A percentile compares a stretch with the other conserved stretches of the same genome.
Evolutionary conservation across 78 protist genomes (phyloP).

Genomic region (Diacronema lutheri): DNA sequence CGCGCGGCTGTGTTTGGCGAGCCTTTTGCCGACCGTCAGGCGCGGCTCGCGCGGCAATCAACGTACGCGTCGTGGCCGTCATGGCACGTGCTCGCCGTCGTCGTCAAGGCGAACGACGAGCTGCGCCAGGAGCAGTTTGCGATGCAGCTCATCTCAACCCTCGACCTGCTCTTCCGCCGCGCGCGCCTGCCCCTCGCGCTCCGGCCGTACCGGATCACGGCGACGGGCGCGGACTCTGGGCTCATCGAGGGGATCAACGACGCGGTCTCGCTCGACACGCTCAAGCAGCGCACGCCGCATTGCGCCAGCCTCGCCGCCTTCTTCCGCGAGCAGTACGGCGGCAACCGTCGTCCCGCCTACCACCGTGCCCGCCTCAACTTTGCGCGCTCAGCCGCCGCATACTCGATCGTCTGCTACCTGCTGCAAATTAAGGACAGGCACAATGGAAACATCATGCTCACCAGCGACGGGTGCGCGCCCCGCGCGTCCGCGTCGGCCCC

Average conservation of each 20-base stretch:
- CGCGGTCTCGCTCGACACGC: constrained; percentile 41
- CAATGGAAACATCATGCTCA: constrained; percentile 12
- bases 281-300: not conserved
- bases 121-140: not conserved
- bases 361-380: not conserved
- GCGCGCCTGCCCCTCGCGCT: not conserved
- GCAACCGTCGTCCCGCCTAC: not conserved
- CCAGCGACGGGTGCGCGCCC: not conserved
- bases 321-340: not conserved
- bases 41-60: no score
- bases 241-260: constrained; percentile 73
- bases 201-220: constrained; percentile 65
- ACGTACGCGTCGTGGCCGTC: no score
- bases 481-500: no score
- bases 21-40: no score
- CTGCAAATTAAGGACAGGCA: constrained; percentile 14
- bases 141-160: not conserved
- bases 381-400: not conserved
- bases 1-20: no score
- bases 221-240: constrained; percentile 70
- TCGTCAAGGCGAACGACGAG: constrained; percentile 12
- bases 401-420: not conserved
- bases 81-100: not conserved
- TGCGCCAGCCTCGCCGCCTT: not conserved
- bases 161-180: not conserved